Conservation (phyloP, 129 eudicot species). For the Tanacetum coccineum region DNA sequence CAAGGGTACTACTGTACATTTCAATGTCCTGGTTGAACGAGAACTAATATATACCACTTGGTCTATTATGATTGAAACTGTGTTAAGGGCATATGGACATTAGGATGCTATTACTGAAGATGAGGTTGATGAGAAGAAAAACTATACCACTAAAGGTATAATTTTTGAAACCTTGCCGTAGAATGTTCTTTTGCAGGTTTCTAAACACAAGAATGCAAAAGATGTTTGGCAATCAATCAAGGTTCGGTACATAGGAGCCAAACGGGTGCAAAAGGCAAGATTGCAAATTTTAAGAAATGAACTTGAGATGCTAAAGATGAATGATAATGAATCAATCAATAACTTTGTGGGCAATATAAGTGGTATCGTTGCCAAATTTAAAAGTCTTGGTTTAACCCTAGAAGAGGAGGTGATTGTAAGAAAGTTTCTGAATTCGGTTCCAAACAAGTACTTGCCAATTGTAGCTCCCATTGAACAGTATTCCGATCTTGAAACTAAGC, state of each 20-base stretch:
- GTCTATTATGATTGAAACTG: too few relatives aligned
- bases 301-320: too few relatives aligned
- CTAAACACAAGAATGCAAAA: background rate
- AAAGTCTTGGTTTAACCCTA: background rate
- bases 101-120: too few relatives aligned
- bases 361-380: background rate
- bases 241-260: too few relatives aligned
- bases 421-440: background rate
- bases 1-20: too few relatives aligned
- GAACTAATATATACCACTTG: too few relatives aligned
- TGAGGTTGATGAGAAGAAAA: too few relatives aligned
- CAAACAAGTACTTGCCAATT: background rate
- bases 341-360: background rate
- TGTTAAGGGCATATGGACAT: too few relatives aligned
- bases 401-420: background rate
- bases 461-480: background rate
- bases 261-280: too few relatives aligned
- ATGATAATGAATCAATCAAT: background rate
- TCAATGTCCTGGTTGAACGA: too few relatives aligned
- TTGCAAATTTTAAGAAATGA: background rate
- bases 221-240: too few relatives aligned
- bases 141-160: too few relatives aligned
- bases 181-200: background rate
- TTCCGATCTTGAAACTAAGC: background rate
- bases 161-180: background rate